Evolutionary conservation across 108 stramenopile genomes (phyloP), one percentile per base, ranked within the genome.

Genomic region (Skeletonema marinoi): DNA sequence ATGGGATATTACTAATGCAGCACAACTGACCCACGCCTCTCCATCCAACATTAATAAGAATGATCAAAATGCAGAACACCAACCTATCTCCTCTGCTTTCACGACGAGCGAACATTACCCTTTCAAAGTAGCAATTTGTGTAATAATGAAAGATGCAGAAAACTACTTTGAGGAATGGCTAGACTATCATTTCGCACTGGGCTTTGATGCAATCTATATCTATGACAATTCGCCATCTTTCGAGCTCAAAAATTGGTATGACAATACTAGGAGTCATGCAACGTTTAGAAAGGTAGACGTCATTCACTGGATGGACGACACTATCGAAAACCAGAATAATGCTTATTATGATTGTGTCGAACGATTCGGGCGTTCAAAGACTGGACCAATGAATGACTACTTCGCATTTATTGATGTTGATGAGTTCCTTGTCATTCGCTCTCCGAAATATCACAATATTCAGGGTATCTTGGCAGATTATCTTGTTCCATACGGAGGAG

Each of bases 141-240:
- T 38, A 2, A 0, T 64, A 6, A 19, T 64, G 17, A 64, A 64
- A 38, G 38, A 64, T 64, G 63, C 38, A 39, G 38, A 35, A 12
- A 17, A 19, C 17, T 89, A 88, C 63, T 16, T 89, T 54, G 80
- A 86, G 29, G 88, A 89, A 39, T 89, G 85, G 85, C 38, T 88
- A 13, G 65, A 87, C 16, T 89, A 88, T 70, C 60, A 89, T 60
- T 29, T 71, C 32, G 65, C 39, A 4, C 60, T 88, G 31, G 88
- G 88, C 13, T 85, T 85, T 74, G 78, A 82, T 32, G 7, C 56
- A 6, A 82, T 85, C 25, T 82, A 78, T 33, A 31, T 85, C 35
- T 85, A 82, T 70, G 85, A 85, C 77, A 85, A 85, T 74, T 78
- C 77, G 8, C 70, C 75, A 16, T 76, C 81, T 12, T 85, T 82